These are phyloP conservation scores for Xylaria sp. DNA, from an alignment of 2,329 filamentous ascomycete species.

Conservation along the genomic window DNA sequence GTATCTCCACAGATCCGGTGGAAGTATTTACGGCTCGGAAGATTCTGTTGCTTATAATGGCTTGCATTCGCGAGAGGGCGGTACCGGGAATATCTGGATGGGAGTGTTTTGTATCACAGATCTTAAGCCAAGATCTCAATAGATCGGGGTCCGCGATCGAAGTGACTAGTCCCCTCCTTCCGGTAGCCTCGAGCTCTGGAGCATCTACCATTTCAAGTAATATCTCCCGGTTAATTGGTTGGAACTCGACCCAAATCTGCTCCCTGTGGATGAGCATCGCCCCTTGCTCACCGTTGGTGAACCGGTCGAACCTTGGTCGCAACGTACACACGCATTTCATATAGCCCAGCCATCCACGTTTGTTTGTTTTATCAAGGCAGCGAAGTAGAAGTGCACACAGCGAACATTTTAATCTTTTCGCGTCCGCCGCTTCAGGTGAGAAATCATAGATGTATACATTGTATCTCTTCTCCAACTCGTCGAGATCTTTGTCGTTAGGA, in stretches of 20 bases:
- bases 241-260: constrained; percentile 14
- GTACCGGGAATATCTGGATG: neutral
- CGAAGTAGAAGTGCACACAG: neutral
- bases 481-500: neutral
- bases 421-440: neutral
- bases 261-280: constrained; percentile 1
- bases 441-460: constrained; percentile 12
- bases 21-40: constrained; percentile 20
- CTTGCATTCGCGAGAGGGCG: neutral
- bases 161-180: neutral
- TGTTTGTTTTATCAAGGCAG: neutral
- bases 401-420: neutral
- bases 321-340: constrained; percentile 11
- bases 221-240: constrained; percentile 11
- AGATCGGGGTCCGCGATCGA: neutral
- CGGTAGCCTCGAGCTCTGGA: neutral
- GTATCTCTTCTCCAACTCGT: neutral
- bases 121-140: neutral
- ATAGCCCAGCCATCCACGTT: constrained; percentile 2
- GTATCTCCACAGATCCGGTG: constrained; percentile 8
- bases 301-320: constrained; percentile 13
- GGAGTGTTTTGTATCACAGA: constrained; percentile 6
- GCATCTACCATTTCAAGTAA: neutral
- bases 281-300: neutral
- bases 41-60: neutral